These are phyloP conservation scores for Backusella tarrabulga DNA, from an alignment of 192 early-diverging fungal species.

Conservation along the genomic window DNA sequence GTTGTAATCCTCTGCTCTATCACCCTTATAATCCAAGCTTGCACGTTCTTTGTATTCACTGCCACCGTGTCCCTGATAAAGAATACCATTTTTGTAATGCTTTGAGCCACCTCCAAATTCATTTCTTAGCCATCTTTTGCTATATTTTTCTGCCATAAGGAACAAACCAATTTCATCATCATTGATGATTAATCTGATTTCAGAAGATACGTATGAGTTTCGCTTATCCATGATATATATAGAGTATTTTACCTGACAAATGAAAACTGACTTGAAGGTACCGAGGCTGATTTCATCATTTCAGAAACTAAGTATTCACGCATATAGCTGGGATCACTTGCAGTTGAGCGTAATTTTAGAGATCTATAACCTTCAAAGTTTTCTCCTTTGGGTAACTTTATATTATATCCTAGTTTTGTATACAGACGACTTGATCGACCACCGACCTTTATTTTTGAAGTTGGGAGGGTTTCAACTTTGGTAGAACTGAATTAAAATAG, in stretches of 20 bases:
- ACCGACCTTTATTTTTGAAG: constrained; percentile 12
- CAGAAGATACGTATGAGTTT: background rate
- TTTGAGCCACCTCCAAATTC: background rate
- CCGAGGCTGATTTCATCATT: constrained; percentile 16
- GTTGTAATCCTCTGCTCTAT: background rate
- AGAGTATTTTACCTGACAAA: constrained; percentile 21
- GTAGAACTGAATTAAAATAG: constrained; percentile 1
- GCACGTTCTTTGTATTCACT: background rate
- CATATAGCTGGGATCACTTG: constrained; percentile 31
- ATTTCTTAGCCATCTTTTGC: constrained; percentile 7
- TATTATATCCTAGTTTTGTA: constrained; percentile 24
- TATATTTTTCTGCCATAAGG: constrained; percentile 9
- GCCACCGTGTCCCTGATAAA: constrained; percentile 11
- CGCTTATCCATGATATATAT: background rate
- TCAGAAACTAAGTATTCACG: constrained; percentile 27
- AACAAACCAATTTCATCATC: constrained; percentile 8
- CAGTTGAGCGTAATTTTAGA: constrained; percentile 22
- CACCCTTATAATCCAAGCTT: constrained; percentile 12
- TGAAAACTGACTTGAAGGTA: constrained; percentile 16
- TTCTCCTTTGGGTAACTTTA: constrained; percentile 12
- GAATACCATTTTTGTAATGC: background rate
- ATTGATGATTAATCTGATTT: constrained; percentile 20
- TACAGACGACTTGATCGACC: constrained; percentile 29
- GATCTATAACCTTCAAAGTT: constrained; percentile 15
- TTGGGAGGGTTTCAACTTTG: background rate